Evolutionary conservation across 2,329 filamentous ascomycete species (phyloP).

Genomic region (Cladosporium phlei): DNA sequence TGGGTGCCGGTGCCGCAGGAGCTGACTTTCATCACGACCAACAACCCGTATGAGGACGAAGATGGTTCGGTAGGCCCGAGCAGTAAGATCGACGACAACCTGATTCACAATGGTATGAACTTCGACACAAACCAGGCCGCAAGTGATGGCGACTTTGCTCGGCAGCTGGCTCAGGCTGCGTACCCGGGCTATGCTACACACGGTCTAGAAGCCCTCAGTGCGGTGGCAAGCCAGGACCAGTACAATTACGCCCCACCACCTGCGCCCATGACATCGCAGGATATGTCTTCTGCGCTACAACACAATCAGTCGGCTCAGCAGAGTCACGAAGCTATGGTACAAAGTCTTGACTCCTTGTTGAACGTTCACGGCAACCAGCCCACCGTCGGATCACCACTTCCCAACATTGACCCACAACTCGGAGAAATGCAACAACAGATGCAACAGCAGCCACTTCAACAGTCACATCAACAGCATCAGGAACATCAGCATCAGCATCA

Average conservation of each 20-base stretch:
- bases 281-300: slow-evolving; percentile 19
- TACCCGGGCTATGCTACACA: slow-evolving; percentile 36
- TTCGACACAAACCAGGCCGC: slow-evolving; percentile 13
- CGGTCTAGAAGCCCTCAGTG: slow-evolving; percentile 52
- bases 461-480: neutral
- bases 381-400: slow-evolving; percentile 32
- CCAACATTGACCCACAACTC: slow-evolving; percentile 29
- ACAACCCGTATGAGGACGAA: slow-evolving; percentile 55
- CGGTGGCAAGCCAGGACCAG: slow-evolving; percentile 44
- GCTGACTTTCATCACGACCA: slow-evolving; percentile 58
- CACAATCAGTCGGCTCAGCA: slow-evolving; percentile 22
- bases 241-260: slow-evolving; percentile 33
- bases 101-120: slow-evolving; percentile 14
- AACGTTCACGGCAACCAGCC: slow-evolving; percentile 30
- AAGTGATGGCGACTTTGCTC: slow-evolving; percentile 10
- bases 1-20: slow-evolving; percentile 60
- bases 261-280: slow-evolving; percentile 24
- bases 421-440: slow-evolving; percentile 20
- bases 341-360: slow-evolving; percentile 54
- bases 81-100: neutral
- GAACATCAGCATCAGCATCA: no score
- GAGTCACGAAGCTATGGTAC: slow-evolving; percentile 13
- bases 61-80: slow-evolving; percentile 14
- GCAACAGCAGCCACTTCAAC: neutral
- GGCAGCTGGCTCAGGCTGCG: slow-evolving; percentile 16